Percentiles rank a stretch among this genome's conserved stretches.
These are phyloP conservation scores for Paracoccidioides lutzii DNA, from an alignment of 2,329 filamentous ascomycete species.

Conservation along the genomic window DNA sequence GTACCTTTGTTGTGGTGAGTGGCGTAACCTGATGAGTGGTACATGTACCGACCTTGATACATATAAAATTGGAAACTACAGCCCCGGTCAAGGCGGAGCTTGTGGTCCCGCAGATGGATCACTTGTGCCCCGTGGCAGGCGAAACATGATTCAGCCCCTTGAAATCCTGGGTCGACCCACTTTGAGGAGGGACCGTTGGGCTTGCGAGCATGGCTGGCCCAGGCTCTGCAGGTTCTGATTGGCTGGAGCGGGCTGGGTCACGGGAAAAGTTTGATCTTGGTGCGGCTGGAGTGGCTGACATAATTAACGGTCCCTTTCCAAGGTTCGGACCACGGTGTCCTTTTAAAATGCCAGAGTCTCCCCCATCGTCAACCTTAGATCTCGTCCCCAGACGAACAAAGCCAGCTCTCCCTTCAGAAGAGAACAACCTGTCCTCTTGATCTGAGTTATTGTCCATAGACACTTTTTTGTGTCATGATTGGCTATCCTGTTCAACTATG, in stretches of 20 bases:
- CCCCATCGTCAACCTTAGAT: conserved; percentile 7
- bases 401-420: conserved; percentile 1
- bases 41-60: too few relatives aligned
- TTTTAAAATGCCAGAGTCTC: conserved; percentile 24
- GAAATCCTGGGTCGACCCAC: too few relatives aligned
- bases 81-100: too few relatives aligned
- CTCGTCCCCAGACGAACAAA: conserved; percentile 2
- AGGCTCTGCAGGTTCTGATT: not conserved
- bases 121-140: too few relatives aligned
- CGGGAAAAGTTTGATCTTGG: not conserved
- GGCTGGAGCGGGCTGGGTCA: not conserved
- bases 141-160: too few relatives aligned
- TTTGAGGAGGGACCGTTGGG: too few relatives aligned
- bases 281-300: conserved; percentile 6
- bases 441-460: too few relatives aligned
- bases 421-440: conserved; percentile 26
- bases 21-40: too few relatives aligned
- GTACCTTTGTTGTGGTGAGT: too few relatives aligned
- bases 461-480: not conserved
- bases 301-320: conserved; percentile 18
- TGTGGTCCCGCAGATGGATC: too few relatives aligned
- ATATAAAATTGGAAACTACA: too few relatives aligned
- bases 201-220: not conserved
- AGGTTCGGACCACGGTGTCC: conserved; percentile 18
- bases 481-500: conserved; percentile 12